phyloP scores from a whole-genome alignment of 805 yeast genomes.

The Candida sakaeoensis region DNA sequence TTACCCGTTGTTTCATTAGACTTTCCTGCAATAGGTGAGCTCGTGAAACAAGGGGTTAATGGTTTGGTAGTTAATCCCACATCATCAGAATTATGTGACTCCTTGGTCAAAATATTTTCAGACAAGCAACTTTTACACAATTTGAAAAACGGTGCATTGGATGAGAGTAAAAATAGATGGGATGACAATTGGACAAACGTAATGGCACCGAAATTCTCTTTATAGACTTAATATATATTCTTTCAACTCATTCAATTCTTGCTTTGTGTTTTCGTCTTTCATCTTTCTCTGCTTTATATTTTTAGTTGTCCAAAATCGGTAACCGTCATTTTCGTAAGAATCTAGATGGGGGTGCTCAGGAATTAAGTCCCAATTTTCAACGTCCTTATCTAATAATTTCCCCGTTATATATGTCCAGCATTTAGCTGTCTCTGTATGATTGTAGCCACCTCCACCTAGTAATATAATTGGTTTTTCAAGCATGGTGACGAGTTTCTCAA shows the following conservation, averaged over 20 bases:
- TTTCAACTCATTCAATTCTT: conserved; percentile 23
- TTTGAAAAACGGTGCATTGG: conserved; percentile 64
- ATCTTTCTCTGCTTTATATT: conserved; percentile 21
- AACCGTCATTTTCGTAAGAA: conserved; percentile 40
- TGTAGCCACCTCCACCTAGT: conserved; percentile 80
- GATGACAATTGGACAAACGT: conserved; percentile 61
- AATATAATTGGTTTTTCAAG: conserved; percentile 39
- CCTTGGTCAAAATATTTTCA: conserved; percentile 24
- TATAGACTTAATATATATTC: conserved; percentile 11
- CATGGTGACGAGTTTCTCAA: conserved; percentile 25
- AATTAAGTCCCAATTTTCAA: conserved; percentile 39
- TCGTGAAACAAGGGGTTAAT: conserved; percentile 64
- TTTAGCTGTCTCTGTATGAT: conserved; percentile 56
- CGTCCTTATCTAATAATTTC: conserved; percentile 13
- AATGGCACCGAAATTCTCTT: conserved; percentile 25
- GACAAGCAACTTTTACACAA: conserved; percentile 28
- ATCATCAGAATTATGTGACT: conserved; percentile 22
- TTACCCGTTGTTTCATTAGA: conserved; percentile 80
- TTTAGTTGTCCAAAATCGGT: conserved; percentile 45
- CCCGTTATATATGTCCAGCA: conserved; percentile 51
- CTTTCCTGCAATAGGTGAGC: conserved; percentile 75
- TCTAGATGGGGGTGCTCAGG: conserved; percentile 50
- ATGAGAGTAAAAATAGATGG: conserved; percentile 74
- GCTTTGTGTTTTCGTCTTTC: conserved; percentile 28
- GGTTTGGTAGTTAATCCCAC: conserved; percentile 49